Evolutionary conservation across 177 flowering plant species (phyloP).

Genomic region (Vitis hybrid): DNA sequence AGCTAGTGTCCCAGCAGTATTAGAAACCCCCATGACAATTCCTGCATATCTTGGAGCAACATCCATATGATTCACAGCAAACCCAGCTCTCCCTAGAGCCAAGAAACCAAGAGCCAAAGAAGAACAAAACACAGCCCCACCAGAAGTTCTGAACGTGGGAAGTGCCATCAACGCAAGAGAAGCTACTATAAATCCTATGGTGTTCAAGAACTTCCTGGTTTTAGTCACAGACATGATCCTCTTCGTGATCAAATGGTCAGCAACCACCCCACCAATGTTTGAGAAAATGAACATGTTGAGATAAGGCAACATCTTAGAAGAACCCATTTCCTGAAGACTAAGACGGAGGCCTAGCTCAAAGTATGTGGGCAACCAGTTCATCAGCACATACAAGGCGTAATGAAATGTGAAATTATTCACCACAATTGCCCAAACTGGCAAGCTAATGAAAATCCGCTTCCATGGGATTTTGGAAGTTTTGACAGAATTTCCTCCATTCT

Average conservation of each 20-base stretch:
- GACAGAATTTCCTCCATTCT: slow-evolving; percentile 44
- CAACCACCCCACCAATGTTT: slow-evolving; percentile 85
- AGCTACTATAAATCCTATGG: slow-evolving; percentile 78
- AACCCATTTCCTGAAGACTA: slow-evolving; percentile 93
- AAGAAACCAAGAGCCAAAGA: slow-evolving; percentile 90
- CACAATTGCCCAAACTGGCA: slow-evolving; percentile 95
- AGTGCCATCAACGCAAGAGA: slow-evolving; percentile 77
- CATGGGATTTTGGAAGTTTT: slow-evolving; percentile 66
- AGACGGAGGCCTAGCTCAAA: slow-evolving; percentile 85
- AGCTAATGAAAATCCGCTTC: slow-evolving; percentile 62
- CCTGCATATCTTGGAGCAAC: slow-evolving; percentile 97
- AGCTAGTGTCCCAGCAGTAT: slow-evolving; percentile 91
- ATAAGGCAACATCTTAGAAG: slow-evolving; percentile 95
- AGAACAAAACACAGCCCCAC: slow-evolving; percentile 81
- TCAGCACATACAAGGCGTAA: slow-evolving; percentile 84
- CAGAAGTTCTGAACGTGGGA: slow-evolving; percentile 65
- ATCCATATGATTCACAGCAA: slow-evolving; percentile 98
- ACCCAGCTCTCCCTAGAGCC: slow-evolving; percentile 94
- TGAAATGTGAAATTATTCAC: slow-evolving; percentile 94
- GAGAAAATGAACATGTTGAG: slow-evolving; percentile 95
- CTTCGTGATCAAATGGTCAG: slow-evolving; percentile 73
- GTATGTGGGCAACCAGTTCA: slow-evolving; percentile 98
- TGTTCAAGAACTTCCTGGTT: slow-evolving; percentile 81
- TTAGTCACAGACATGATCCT: slow-evolving; percentile 75
- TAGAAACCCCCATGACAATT: slow-evolving; percentile 92